Base-by-base conservation (phyloP, 306 rosid genomes). In the Medicago arabica region DNA sequence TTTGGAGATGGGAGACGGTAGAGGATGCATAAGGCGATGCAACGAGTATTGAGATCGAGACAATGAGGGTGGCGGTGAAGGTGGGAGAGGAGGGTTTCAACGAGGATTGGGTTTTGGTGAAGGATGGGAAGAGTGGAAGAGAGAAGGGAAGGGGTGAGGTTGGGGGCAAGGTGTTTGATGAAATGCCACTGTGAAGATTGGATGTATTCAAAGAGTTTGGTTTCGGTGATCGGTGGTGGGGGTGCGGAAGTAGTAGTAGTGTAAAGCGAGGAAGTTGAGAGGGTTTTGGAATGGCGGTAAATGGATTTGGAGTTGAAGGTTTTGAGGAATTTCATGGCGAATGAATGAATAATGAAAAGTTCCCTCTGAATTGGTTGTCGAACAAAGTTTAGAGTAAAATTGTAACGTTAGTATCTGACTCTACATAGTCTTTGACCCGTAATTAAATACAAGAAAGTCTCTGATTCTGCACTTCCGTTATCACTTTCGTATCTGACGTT, bases 111-210 rank as follows among this genome's bases (percentile, higher is more conserved):
- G 58, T 7, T 76, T 67, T 77, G 68, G 49, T 66, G 87, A 78
- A 93, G 94, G 19, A 66, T 36, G 60, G 58, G 44, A 12, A 91
- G 82, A 69, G 90, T 54, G 14, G 87, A 75, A 6, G 93, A 83
- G 70, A 87, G 64, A 16, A 85, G 75, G 38, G 91, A 78, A 13
- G 97, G 75, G 8, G 89, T 68, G 16, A 89, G 72, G 31, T 82
- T 69, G 14, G 86, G 83, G 0, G 83, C 82, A 38, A 84, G 57
- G 8, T 86, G 96, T 86, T 93, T 43, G 97, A 91, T 82, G 46
- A 86, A 89, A 88, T 91, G 89, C 97, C 98, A 93, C 81, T 88
- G 90, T 82, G 94, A 93, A 65, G 96, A 78, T 9, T 84, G 74
- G 54, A 88, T 85, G 1, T 82, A 79, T 69, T 69, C 19, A 3